Conservation (phyloP, 305 asterid genomes). For the Solanum hybrid region DNA sequence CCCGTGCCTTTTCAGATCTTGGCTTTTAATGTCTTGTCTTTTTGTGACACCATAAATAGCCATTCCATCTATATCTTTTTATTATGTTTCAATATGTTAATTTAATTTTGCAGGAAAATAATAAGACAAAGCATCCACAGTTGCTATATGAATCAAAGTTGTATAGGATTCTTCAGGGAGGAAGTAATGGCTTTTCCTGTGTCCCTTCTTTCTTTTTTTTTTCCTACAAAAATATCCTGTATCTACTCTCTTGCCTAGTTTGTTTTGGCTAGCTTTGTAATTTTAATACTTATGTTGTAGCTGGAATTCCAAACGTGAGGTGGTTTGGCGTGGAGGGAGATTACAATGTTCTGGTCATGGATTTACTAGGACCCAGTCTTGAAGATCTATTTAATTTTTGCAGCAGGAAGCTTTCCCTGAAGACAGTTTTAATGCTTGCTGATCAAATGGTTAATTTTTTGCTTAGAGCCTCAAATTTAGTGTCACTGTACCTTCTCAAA, state of each 20-base stretch:
- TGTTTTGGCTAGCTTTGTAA: background rate
- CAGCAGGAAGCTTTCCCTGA: constrained; percentile 40
- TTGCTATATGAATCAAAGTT: constrained; percentile 40
- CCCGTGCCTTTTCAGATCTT: background rate
- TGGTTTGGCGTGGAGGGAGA: constrained; percentile 43
- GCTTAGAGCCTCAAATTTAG: background rate
- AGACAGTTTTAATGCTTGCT: constrained; percentile 47
- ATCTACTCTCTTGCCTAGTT: background rate
- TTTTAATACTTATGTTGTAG: constrained; percentile 12
- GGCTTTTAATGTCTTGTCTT: background rate
- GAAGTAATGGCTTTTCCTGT: constrained; percentile 27
- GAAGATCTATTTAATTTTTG: constrained; percentile 42
- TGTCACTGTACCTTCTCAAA: background rate
- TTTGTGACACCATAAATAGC: background rate
- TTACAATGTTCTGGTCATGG: constrained; percentile 45
- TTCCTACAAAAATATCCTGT: background rate
- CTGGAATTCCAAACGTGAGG: constrained; percentile 37
- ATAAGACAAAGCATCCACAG: constrained; percentile 47
- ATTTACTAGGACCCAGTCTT: constrained; percentile 44
- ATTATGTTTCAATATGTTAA: background rate
- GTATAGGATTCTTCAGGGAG: constrained; percentile 43
- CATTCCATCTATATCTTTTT: background rate
- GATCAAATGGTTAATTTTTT: constrained; percentile 35
- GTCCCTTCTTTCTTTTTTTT: background rate
- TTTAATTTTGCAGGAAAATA: constrained; percentile 27